Conservation (phyloP, 108 stramenopile genomes). For the Cyclotella kingstonii region DNA sequence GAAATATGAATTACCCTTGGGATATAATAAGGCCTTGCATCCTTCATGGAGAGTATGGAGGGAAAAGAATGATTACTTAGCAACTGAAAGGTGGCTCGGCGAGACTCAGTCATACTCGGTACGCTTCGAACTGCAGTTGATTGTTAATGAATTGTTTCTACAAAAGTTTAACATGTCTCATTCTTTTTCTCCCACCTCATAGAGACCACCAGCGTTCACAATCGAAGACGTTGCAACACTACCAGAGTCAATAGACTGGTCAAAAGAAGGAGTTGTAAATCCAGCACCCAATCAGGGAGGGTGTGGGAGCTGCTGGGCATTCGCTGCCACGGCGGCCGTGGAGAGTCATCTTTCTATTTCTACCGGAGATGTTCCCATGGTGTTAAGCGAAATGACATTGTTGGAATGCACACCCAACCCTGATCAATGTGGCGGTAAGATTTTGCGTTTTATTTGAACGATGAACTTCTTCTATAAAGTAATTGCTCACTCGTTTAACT, state of each 20-base stretch:
- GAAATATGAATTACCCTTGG: constrained; percentile 60
- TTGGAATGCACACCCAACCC: constrained; percentile 81
- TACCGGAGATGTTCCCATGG: constrained; percentile 54
- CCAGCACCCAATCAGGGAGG: constrained; percentile 80
- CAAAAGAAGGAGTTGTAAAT: constrained; percentile 52
- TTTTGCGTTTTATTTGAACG: neutral
- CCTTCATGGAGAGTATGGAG: constrained; percentile 11
- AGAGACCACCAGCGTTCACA: constrained; percentile 35
- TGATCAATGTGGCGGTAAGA: constrained; percentile 74
- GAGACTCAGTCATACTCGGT: constrained; percentile 17
- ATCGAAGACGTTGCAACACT: constrained; percentile 52
- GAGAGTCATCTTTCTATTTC: constrained; percentile 80
- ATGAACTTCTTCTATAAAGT: neutral
- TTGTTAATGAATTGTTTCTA: neutral
- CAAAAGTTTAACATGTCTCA: neutral
- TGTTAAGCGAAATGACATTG: constrained; percentile 69
- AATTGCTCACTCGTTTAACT: neutral
- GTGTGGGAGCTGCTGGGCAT: constrained; percentile 90
- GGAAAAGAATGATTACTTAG: constrained; percentile 5
- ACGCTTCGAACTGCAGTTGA: neutral
- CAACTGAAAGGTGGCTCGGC: constrained; percentile 18
- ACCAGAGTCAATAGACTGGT: constrained; percentile 83
- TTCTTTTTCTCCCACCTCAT: neutral
- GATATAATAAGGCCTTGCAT: constrained; percentile 51
- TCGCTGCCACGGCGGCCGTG: constrained; percentile 67